Conservation (phyloP, 2,329 filamentous ascomycete genomes). For the Penicillium freii region DNA sequence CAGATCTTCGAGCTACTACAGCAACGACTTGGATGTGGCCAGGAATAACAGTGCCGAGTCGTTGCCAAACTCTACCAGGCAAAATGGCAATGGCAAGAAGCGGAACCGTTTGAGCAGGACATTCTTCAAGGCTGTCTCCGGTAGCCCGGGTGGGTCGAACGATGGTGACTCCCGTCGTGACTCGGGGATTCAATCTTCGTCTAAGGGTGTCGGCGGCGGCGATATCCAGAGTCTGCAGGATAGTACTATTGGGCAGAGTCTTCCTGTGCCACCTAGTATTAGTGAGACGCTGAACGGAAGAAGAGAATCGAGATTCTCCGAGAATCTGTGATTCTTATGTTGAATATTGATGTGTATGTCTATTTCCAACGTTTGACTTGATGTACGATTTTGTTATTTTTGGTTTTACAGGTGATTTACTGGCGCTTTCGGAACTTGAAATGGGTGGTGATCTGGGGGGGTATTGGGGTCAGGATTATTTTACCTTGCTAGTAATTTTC, state of each 20-base stretch:
- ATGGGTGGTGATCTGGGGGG: background rate
- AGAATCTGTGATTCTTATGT: constrained; percentile 32
- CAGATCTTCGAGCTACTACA: constrained; percentile 14
- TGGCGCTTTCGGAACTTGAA: background rate
- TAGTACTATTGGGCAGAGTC: constrained; percentile 31
- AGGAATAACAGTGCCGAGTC: constrained; percentile 17
- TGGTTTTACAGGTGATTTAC: background rate
- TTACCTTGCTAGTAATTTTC: background rate
- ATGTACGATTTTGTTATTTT: background rate
- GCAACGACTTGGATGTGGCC: constrained; percentile 15
- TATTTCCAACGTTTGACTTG: background rate
- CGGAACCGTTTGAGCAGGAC: constrained; percentile 28
- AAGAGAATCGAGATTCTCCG: constrained; percentile 39
- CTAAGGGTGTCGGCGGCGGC: constrained; percentile 11
- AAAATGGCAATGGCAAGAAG: constrained; percentile 20
- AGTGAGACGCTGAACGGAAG: constrained; percentile 29
- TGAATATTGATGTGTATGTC: constrained; percentile 11
- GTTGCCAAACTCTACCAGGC: constrained; percentile 4
- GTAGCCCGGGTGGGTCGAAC: constrained; percentile 22
- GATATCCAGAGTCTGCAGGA: constrained; percentile 30
- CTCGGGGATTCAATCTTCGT: constrained; percentile 7
- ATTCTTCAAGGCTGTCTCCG: constrained; percentile 28
- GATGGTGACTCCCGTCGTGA: constrained; percentile 9
- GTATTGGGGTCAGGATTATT: background rate
- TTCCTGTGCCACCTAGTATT: constrained; percentile 30